These are phyloP conservation scores for Colletotrichum zoysiae DNA, from an alignment of 2,329 filamentous ascomycete genomes.

Conservation along the genomic window DNA sequence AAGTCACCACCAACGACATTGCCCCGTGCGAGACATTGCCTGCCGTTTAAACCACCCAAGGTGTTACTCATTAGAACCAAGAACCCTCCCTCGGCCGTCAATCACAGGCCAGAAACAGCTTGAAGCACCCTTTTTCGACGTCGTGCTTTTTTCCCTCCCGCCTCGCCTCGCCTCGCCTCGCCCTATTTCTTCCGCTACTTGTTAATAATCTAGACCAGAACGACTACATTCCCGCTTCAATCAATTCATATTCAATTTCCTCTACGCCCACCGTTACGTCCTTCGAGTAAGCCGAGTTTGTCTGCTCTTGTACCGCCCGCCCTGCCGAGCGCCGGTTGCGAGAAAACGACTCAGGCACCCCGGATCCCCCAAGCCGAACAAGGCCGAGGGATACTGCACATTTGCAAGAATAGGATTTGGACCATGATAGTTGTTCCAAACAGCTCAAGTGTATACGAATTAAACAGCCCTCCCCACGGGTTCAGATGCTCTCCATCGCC, in stretches of 20 bases:
- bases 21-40: constrained; percentile 23
- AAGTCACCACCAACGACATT: constrained; percentile 17
- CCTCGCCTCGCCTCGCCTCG: no score
- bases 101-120: neutral
- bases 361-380: constrained; percentile 18
- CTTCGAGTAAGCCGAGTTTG: neutral
- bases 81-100: constrained; percentile 11
- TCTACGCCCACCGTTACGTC: constrained; percentile 5
- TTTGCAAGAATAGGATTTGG: constrained; percentile 16
- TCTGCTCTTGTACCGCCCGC: constrained; percentile 5
- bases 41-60: constrained; percentile 8
- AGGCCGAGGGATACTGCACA: constrained; percentile 30
- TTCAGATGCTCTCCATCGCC: constrained; percentile 23
- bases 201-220: constrained; percentile 31
- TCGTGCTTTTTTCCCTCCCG: constrained; percentile 2
- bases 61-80: neutral
- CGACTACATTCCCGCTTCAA: constrained; percentile 9
- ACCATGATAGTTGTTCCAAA: constrained; percentile 32
- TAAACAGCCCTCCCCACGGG: constrained; percentile 6
- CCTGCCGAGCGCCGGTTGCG: constrained; percentile 8
- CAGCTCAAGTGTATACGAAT: constrained; percentile 21
- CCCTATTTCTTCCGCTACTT: constrained; percentile 1
- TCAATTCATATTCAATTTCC: constrained; percentile 9
- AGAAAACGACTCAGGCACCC: constrained; percentile 14
- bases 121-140: neutral